A percentile compares a stretch with the other conserved stretches of the same genome.
phyloP scores from a whole-genome alignment of 371 early-diverging fungal species.

The Actinomortierella ambigua region DNA sequence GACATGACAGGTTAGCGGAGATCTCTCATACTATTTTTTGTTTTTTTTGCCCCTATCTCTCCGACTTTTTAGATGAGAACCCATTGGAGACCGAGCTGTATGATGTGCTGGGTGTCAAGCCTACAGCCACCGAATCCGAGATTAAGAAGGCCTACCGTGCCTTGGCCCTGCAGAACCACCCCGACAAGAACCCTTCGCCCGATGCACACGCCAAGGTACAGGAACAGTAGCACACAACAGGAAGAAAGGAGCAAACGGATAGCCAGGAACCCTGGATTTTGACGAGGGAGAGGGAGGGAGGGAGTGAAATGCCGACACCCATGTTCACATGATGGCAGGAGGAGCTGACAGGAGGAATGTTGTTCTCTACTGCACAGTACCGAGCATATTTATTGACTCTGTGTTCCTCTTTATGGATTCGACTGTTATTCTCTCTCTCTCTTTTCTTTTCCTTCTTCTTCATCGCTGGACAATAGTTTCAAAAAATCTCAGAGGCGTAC shows the following conservation, averaged over 20 bases:
- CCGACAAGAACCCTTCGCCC: constrained; percentile 90
- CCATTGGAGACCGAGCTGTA: constrained; percentile 85
- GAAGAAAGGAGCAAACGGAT: neutral
- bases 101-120: constrained; percentile 85
- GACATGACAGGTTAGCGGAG: too few relatives aligned
- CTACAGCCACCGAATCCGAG: constrained; percentile 81
- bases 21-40: constrained; percentile 1
- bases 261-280: neutral
- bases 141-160: constrained; percentile 96
- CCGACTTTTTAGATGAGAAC: constrained; percentile 67
- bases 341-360: too few relatives aligned
- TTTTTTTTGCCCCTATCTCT: neutral
- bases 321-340: too few relatives aligned
- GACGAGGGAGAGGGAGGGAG: neutral
- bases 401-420: neutral
- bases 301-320: too few relatives aligned
- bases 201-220: constrained; percentile 85
- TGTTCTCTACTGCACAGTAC: too few relatives aligned
- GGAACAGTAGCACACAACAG: neutral
- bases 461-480: constrained; percentile 62
- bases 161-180: constrained; percentile 93
- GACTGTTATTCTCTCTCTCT: neutral
- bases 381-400: too few relatives aligned
- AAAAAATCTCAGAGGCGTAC: constrained; percentile 94
- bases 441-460: neutral